Evolutionary conservation across 1,284 basidiomycete species (phyloP), one percentile per base, ranked within the genome.

Genomic region (Tylopilus microsporus): DNA sequence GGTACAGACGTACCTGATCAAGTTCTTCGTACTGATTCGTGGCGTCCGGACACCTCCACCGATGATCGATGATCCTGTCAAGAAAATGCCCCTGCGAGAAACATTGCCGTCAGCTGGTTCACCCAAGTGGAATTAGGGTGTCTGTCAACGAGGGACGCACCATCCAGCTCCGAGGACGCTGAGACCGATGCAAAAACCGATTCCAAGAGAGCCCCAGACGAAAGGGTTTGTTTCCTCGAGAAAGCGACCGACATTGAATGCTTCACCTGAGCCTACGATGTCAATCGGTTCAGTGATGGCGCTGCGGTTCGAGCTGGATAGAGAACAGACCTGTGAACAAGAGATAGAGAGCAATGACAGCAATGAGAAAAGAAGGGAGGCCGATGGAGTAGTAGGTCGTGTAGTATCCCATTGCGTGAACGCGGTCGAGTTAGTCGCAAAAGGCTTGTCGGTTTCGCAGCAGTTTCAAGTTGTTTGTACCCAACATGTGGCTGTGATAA

Each of bases 161-260:
- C 96, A 98, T 75, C 91, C 96, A 50, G 96, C 96, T 60, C 96
- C 97, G 7, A 94, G 76, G 8, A 98, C 95, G 67, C 91, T 94
- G 50, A 99, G 73, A 3, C 97, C 96, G 61, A 98, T 94, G 71
- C 94, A 97, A 48, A 98, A 79, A 41, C 91, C 94, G 59, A 98
- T 91, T 11, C 96, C 96, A 6, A 87, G 82, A 60, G 93, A 82
- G 1, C 91, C 95, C 94, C 94, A 98, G 21, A 87, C 86, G 74
- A 93, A 97, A 0, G 97, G 97, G 70, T 87, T 93, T 15, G 92
- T 88, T 77, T 98, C 91, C 70, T 94, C 93, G 46, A 99, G 82
- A 79, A 94, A 97, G 56, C 84, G 83, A 52, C 94, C 94, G 63
- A 93, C 85, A 73, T 97, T 93, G 85, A 98, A 97, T 3, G 86